Evolutionary conservation across 768 basidiomycete species (phyloP).

Genomic region (Coprinopsis sp.): DNA sequence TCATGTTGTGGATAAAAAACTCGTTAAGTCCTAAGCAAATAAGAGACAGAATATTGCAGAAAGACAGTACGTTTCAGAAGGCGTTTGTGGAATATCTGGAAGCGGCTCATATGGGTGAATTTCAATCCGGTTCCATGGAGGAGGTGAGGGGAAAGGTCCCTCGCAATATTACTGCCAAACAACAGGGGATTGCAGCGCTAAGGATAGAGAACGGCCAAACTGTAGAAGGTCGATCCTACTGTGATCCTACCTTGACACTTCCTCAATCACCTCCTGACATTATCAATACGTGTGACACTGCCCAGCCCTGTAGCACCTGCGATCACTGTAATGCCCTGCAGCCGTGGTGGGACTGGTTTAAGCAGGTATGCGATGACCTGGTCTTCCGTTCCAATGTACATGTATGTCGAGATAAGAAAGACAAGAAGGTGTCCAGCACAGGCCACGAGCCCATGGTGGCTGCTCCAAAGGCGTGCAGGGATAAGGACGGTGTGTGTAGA

Average conservation of each 20-base stretch:
- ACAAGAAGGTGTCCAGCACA: not conserved
- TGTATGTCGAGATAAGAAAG: too few species aligned
- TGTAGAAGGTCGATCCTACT: too few species aligned
- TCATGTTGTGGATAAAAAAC: constrained; percentile 31
- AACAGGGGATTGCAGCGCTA: constrained; percentile 17
- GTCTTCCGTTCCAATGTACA: not conserved
- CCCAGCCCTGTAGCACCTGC: too few species aligned
- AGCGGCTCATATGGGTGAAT: constrained; percentile 25
- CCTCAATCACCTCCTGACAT: too few species aligned
- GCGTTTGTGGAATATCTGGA: constrained; percentile 29
- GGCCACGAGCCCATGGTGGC: constrained; percentile 17
- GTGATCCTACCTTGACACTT: too few species aligned
- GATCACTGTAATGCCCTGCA: too few species aligned
- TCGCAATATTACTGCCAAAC: not conserved
- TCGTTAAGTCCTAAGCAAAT: constrained; percentile 26
- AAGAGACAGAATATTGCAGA: constrained; percentile 18
- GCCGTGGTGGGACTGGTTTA: too few species aligned
- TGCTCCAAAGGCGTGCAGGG: too few species aligned
- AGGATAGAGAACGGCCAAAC: constrained; percentile 6
- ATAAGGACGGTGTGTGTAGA: constrained; percentile 27
- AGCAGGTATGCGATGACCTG: too few species aligned
- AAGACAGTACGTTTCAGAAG: constrained; percentile 21
- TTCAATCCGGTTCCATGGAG: constrained; percentile 18
- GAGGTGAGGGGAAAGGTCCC: constrained; percentile 7
- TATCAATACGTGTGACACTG: too few species aligned